Base-by-base conservation (phyloP, 2,329 filamentous ascomycete species). In the Aspergillus intermedius region DNA sequence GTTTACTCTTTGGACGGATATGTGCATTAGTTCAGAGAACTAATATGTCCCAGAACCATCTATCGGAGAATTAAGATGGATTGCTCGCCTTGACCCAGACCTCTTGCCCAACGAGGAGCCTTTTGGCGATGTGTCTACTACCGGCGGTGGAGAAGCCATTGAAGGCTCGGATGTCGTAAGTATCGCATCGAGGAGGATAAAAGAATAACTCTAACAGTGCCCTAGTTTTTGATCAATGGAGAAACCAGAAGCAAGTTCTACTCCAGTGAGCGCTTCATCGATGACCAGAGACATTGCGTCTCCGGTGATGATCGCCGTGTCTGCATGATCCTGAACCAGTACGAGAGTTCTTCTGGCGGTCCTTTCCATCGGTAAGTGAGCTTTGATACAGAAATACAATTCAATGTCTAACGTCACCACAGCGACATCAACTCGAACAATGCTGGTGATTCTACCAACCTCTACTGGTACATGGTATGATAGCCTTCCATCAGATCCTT, bases 241-340 rank as follows among this genome's bases (percentile, higher is more conserved):
- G 71, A 86, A 62, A 86, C 83, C 0, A 77, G 83, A 35, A 82
- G 78, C 66, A 87, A 87, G 64, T 87, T 86, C 71, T 87, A 83
- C 69, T 84, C 80, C 2, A 82, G 79, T 50, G 73, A 83, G 53
- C 76, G 82, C n/a, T 86, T 84, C 66, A 86, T 87, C 60, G 83
- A 87, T 61, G 82, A 84, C 56, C 71, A 79, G 41, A 74, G 78
- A 22, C 82, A 84, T 61, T 86, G 83, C 64, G 48, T 65, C 8
- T 54, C 60, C 12, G 62, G 62, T 41, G 64, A 67, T 23, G 61
- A 65, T 1, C 74, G 79, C 34, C 79, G 83, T 54, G 81, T 80
- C 9, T 86, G 82, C 64, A 79, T 85, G 64, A 69, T 84, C 47
- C 73, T 69, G 9, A 68, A 69, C 45, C 69, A 78, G 32, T 82